Percentiles rank a stretch among this genome's conserved stretches.
phyloP scores from a whole-genome alignment of 345 rosid species.

The Populus nigra region DNA sequence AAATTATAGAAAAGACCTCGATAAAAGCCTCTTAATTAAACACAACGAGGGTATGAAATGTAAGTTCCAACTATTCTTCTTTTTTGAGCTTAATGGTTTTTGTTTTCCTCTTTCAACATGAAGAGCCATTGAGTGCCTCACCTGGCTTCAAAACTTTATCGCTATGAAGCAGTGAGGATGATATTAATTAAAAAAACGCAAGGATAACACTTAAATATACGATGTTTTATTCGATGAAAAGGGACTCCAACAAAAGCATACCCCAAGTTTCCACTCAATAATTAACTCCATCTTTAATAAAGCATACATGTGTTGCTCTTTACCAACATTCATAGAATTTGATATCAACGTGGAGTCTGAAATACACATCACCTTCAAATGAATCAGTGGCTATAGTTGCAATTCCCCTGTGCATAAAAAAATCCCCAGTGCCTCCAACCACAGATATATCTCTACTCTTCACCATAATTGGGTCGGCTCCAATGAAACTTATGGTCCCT shows the following conservation, averaged over 20 bases:
- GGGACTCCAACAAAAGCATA: background rate
- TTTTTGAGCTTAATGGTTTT: no score
- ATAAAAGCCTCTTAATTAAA: no score
- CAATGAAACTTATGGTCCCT: slow-evolving; percentile 42
- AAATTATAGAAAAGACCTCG: no score
- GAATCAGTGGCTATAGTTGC: slow-evolving; percentile 48
- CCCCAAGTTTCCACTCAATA: background rate
- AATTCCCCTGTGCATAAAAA: slow-evolving; percentile 49
- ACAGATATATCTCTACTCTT: slow-evolving; percentile 46
- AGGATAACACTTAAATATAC: no score
- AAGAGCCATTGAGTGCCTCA: no score
- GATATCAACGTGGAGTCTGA: slow-evolving; percentile 35
- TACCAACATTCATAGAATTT: slow-evolving; percentile 54
- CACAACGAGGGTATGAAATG: no score
- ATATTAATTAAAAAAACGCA: no score
- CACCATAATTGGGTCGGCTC: slow-evolving; percentile 43
- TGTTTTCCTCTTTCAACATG: no score
- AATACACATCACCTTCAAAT: slow-evolving; percentile 43
- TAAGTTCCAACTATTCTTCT: no score
- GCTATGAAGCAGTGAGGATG: no score
- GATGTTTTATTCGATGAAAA: no score
- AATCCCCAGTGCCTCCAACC: slow-evolving; percentile 52
- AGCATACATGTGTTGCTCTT: background rate
- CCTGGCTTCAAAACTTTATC: no score
- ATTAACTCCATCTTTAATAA: background rate